phyloP scores from a whole-genome alignment of 176 grass and related monocot genomes.

The Canna indica region DNA sequence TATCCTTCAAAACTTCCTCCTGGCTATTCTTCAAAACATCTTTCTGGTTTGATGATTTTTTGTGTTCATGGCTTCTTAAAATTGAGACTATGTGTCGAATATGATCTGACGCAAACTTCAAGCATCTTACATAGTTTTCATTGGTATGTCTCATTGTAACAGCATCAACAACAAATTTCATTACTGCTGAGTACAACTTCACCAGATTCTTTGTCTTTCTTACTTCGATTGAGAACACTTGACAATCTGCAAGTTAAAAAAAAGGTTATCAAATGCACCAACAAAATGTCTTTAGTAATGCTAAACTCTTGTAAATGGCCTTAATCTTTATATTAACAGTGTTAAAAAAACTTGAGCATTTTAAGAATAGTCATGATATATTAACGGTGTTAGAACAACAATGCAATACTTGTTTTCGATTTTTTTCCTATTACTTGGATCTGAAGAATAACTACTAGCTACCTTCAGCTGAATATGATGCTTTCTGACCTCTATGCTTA shows the following conservation, averaged over 20 bases:
- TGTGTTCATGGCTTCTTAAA: conserved; percentile 35
- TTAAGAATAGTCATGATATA: too few species aligned
- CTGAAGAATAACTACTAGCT: neutral
- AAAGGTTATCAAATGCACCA: neutral
- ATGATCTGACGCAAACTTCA: conserved; percentile 54
- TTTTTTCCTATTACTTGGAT: neutral
- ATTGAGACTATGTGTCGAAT: conserved; percentile 39
- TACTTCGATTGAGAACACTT: conserved; percentile 15
- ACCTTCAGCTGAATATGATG: neutral
- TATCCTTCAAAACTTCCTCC: conserved; percentile 52
- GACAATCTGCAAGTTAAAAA: conserved; percentile 24
- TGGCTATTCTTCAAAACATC: conserved; percentile 55
- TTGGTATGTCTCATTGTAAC: conserved; percentile 30
- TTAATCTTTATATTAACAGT: neutral
- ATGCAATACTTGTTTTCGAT: neutral
- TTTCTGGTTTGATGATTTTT: conserved; percentile 30
- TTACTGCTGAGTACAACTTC: conserved; percentile 48
- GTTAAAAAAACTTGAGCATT: too few species aligned
- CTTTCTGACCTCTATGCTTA: conserved; percentile 35
- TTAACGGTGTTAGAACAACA: conserved; percentile 20
- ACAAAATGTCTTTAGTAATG: neutral
- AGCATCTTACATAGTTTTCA: conserved; percentile 45
- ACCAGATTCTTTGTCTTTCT: conserved; percentile 36
- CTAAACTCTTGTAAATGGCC: neutral
- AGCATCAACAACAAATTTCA: conserved; percentile 62